These are phyloP conservation scores for Apiospora saccharicola DNA, from an alignment of 2,329 filamentous ascomycete genomes.

Conservation along the genomic window DNA sequence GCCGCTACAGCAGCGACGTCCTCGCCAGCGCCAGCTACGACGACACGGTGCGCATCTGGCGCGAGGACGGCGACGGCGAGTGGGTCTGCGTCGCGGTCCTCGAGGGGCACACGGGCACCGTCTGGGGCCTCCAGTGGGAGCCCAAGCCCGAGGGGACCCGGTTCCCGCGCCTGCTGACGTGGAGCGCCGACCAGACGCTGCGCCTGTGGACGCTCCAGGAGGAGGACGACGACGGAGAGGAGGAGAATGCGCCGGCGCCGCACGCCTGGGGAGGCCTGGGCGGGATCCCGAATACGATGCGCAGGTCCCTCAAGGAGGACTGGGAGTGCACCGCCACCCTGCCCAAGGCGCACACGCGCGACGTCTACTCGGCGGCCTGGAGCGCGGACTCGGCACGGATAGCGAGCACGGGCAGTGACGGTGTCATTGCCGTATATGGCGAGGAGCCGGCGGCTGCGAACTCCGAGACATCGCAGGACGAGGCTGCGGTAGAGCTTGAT, in stretches of 20 bases:
- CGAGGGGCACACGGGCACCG: slow-evolving; percentile 82
- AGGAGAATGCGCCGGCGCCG: slow-evolving; percentile 33
- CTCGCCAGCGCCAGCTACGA: slow-evolving; percentile 95
- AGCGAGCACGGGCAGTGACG: slow-evolving; percentile 90
- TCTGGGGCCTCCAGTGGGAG: slow-evolving; percentile 88
- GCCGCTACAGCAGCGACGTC: slow-evolving; percentile 69
- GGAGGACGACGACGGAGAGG: slow-evolving; percentile 53
- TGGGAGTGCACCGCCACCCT: slow-evolving; percentile 83
- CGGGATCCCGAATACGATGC: slow-evolving; percentile 89
- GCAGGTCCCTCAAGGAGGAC: slow-evolving; percentile 77
- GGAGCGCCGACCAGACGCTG: slow-evolving; percentile 82
- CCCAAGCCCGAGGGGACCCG: slow-evolving; percentile 47
- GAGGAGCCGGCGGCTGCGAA: slow-evolving; percentile 45
- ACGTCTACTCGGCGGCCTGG: slow-evolving; percentile 88
- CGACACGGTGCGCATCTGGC: slow-evolving; percentile 87
- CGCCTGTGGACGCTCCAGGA: slow-evolving; percentile 78
- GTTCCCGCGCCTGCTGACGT: slow-evolving; percentile 76
- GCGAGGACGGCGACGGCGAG: slow-evolving; percentile 86
- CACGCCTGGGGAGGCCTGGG: slow-evolving; percentile 54
- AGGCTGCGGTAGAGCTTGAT: slow-evolving; percentile 41
- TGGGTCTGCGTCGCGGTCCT: slow-evolving; percentile 90
- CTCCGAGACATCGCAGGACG: slow-evolving; percentile 31
- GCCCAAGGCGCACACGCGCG: slow-evolving; percentile 77
- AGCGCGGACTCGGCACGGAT: slow-evolving; percentile 78
- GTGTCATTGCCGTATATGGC: slow-evolving; percentile 78